Base-by-base conservation (phyloP, 2,329 filamentous ascomycete species). In the Fusarium sp. region DNA sequence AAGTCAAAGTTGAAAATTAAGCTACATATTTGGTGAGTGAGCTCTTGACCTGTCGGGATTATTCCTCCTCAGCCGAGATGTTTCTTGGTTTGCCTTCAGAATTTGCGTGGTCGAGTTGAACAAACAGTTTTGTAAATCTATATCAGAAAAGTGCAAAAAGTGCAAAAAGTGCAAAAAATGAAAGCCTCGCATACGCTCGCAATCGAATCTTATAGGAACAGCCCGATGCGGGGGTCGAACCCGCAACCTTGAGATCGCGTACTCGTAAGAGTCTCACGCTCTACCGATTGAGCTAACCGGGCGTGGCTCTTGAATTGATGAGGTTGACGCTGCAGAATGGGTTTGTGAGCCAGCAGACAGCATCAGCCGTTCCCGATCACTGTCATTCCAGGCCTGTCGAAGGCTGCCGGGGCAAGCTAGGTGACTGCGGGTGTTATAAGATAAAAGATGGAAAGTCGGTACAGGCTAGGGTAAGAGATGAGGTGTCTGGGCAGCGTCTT, bases 181-280 rank as follows among this genome's bases (percentile, higher is more conserved):
- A 32, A 41, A 41, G 60, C 60, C 60, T 63, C 60, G 58, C 59
- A 41, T 40, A 39, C 30, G 52, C 48, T 67, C 44, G 47, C 51
- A 67, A 67, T 67, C 57, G 64, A 45, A 51, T 52, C 39, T 33
- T 71, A 76, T 77, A 76, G 74, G 75, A 77, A 79, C 40, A 79
- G 77, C 78, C 77, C 77, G 74, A 79, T 77, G 78, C 77, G 79
- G 79, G 78, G 79, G 77, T 84, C 82, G 83, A 85, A 86, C 85
- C 83, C 82, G 81, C 82, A 84, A 81, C 82, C 83, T 85, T 84
- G 81, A 85, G 83, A 84, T 84, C 50, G 74, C 56, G 74, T 68
- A 73, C 74, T 74, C 72, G 14, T 85, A 84, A 85, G 87, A 89
- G 87, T 89, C 87, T 88, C 83, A 89, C 87, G 87, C 87, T 89